Evolutionary conservation across 805 yeast genomes (phyloP).

Genomic region (Torulaspora gathmanii): DNA sequence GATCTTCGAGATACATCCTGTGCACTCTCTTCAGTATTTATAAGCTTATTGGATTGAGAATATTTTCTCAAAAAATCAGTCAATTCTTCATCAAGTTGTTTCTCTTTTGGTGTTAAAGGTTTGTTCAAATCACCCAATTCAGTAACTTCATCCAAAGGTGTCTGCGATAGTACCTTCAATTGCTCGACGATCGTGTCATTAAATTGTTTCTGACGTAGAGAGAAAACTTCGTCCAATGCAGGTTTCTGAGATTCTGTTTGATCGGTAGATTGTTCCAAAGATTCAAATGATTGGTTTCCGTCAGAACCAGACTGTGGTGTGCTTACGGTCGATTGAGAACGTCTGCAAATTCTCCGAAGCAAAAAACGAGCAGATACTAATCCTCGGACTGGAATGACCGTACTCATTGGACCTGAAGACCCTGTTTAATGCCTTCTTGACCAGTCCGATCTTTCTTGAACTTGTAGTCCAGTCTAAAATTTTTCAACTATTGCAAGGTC

Average conservation of each 20-base stretch:
- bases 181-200: constrained; percentile 25
- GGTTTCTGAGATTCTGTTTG: background rate
- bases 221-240: constrained; percentile 21
- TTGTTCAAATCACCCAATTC: constrained; percentile 13
- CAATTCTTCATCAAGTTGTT: constrained; percentile 32
- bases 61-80: constrained; percentile 29
- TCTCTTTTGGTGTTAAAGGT: constrained; percentile 26
- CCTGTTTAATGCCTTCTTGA: background rate
- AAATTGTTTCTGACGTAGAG: constrained; percentile 27
- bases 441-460: background rate
- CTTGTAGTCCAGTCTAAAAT: background rate
- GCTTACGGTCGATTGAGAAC: constrained; percentile 6
- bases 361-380: constrained; percentile 2
- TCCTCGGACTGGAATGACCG: constrained; percentile 1
- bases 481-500: background rate
- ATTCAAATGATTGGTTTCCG: background rate
- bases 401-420: constrained; percentile 3
- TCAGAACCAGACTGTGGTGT: background rate
- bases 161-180: constrained; percentile 17
- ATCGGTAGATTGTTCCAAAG: background rate
- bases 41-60: constrained; percentile 20
- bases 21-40: constrained; percentile 16
- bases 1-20: constrained; percentile 4
- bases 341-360: constrained; percentile 3
- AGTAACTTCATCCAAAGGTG: constrained; percentile 19